Conservation (phyloP, 345 rosid genomes). For the Eucalyptus regnans region DNA sequence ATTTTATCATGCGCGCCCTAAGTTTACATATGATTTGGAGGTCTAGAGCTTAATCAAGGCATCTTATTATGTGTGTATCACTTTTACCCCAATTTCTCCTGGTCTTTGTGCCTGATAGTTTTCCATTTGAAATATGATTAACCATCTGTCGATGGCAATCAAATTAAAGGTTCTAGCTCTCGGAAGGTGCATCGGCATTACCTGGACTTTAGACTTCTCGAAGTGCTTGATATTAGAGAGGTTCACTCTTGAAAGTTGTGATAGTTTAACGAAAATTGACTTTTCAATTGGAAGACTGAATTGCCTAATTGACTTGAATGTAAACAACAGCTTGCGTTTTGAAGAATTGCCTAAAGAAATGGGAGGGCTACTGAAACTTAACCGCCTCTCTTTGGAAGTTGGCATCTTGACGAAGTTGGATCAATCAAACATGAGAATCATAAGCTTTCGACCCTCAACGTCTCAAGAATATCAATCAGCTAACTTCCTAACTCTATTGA, state of each 20-base stretch:
- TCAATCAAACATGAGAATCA: not conserved
- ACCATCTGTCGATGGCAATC: too few species aligned
- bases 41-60: not conserved
- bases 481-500: too few species aligned
- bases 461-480: not conserved
- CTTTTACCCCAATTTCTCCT: too few species aligned
- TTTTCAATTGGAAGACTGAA: not conserved
- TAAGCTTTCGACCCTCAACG: not conserved
- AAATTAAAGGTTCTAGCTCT: too few species aligned
- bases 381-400: not conserved
- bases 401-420: not conserved
- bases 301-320: not conserved
- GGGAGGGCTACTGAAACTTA: not conserved
- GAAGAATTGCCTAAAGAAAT: not conserved
- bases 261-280: not conserved
- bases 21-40: not conserved
- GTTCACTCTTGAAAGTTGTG: not conserved
- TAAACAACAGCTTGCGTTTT: not conserved
- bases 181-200: too few species aligned
- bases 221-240: not conserved
- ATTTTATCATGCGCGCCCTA: too few species aligned
- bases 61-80: not conserved
- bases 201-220: too few species aligned
- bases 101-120: not conserved
- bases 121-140: not conserved